A percentile compares a stretch with the other conserved stretches of the same genome.
Evolutionary conservation across 306 rosid genomes (phyloP).

Genomic region (Glycyrrhiza uralensis): DNA sequence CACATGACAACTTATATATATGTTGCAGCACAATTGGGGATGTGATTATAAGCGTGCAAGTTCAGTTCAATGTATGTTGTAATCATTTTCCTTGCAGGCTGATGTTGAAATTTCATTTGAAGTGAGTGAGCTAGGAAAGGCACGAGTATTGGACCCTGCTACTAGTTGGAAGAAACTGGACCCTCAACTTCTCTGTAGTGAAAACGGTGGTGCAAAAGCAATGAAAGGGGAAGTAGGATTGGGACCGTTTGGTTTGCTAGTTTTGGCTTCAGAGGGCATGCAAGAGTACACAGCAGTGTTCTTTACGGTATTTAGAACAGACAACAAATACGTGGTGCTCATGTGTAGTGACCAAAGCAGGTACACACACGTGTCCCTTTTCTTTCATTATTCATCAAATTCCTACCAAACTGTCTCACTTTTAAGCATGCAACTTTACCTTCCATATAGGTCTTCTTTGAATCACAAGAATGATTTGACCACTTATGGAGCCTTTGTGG

Average conservation of each 20-base stretch:
- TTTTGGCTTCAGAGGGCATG: constrained; percentile 59
- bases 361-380: not conserved
- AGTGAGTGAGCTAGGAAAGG: constrained; percentile 41
- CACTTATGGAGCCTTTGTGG: constrained; percentile 43
- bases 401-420: not conserved
- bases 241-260: constrained; percentile 72
- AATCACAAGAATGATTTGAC: constrained; percentile 25
- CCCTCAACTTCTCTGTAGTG: constrained; percentile 51
- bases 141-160: constrained; percentile 39
- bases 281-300: constrained; percentile 58
- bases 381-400: constrained; percentile 12
- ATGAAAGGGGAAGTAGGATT: constrained; percentile 39
- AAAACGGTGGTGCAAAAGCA: constrained; percentile 37
- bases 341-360: constrained; percentile 49
- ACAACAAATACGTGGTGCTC: constrained; percentile 42
- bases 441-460: constrained; percentile 34
- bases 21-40: not conserved
- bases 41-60: constrained; percentile 16
- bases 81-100: constrained; percentile 48
- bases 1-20: not conserved
- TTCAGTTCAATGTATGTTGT: not conserved
- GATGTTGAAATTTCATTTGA: constrained; percentile 62
- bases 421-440: not conserved
- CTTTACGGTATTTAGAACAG: constrained; percentile 47
- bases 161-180: constrained; percentile 42